Base-by-base conservation (phyloP, 306 rosid species). In the Corylus americana region DNA sequence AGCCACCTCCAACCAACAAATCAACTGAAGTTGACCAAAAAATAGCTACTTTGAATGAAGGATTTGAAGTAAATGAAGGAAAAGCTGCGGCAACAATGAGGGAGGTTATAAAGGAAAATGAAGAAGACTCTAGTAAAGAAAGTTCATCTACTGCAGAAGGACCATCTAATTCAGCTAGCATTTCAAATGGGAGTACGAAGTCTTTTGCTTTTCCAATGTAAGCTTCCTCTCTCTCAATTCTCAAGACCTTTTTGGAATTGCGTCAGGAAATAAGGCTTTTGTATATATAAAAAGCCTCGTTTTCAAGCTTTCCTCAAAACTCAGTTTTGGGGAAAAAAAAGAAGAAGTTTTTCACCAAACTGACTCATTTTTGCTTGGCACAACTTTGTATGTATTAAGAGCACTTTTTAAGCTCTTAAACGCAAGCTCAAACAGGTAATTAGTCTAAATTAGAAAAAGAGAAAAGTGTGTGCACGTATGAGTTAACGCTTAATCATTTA, bases 151-250 rank as follows among this genome's bases (percentile, higher is more conserved):
- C 16, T 31, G 48, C 29, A 1, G 62, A 39, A 48, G 50, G 17
- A 35, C 29, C 61, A 8, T 29, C 77, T 66, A 71, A 67, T 49
- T 14, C 63, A 10, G 49, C 89, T 68, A 20, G 27, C 70, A 55
- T 76, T 77, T 86, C 90, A 5, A 80, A 89, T 72, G 85, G 80
- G 18, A 87, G 89, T 57, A 77, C 88, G 74, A 77, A 75, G 59
- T 92, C 98, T 68, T 90, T 88, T 44, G 94, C 94, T 8, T 95
- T 92, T 85, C 88, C 91, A 50, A 27, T 71, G 99, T 96, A 85
- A 91, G 97, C 58, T 58, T 27, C 71, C 2, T 22, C 16, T 2
- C 68, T 45, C 55, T 75, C 53, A 17, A 20, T 42, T 49, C 47
- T 71, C 53, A 8, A 39, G 44, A 39, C 7, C 6, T 4, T 0